Base-by-base conservation (phyloP, 257 asterid genomes). In the Cinchona pubescens region DNA sequence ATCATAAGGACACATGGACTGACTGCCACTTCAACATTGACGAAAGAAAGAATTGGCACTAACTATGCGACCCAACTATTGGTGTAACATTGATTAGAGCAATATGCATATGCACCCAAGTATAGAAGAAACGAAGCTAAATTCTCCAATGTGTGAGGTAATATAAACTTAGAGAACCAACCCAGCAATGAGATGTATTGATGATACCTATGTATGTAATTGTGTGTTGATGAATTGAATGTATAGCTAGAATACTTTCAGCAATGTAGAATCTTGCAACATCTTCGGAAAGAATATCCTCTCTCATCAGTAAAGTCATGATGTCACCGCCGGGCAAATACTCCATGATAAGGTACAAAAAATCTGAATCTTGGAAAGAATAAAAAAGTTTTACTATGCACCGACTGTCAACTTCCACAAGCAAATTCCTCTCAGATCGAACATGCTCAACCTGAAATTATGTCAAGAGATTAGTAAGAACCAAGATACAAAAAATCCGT, bases 291-390 rank as follows among this genome's bases (percentile, higher is more conserved):
- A 94, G 97, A 71, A 81, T 63, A 84, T 92, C 99, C 78, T 90
- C 96, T 80, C 99, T 85, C 99, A 94, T 94, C 74, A 94, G 61
- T 79, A 94, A 87, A 63, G 99, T 94, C 99, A 94, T 94, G 80
- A 94, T 92, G 77, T 94, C 99, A 43, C 99, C 99, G 46, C 99
- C 99, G 42, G 97, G 99, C 81, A 94, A 86, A 83, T 94, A 94
- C 83, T 94, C 97, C 98, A 94, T 94, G 77, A 94, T 94, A 77
- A 94, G 94, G 85, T 94, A 94, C 75, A 94, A 84, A 79, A 80
- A 92, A 53, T 92, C 97, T 5, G 97, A 85, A 87, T 94, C 99
- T 88, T 94, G 99, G 84, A 94, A 94, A 67, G 99, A 94, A 82
- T 89, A 94, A 78, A 80, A 88, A 71, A 94, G 97, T 88, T 89